Evolutionary conservation across 805 yeast genomes (phyloP).

Genomic region (Sungouiozyma intestinalis): DNA sequence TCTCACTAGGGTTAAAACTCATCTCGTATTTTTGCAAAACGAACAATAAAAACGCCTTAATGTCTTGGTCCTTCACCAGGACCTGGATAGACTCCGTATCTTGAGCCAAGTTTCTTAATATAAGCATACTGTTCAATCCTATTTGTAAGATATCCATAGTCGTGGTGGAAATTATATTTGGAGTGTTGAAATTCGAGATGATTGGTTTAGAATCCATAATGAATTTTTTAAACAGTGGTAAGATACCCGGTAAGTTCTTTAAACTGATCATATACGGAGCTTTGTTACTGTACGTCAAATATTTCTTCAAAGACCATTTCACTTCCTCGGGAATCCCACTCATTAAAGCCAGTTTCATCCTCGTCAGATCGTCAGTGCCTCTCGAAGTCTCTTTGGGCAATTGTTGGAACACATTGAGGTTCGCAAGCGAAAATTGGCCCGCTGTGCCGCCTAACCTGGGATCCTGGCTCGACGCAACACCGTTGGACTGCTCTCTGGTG

Average conservation of each 20-base stretch:
- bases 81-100: constrained; percentile 75
- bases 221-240: constrained; percentile 32
- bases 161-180: constrained; percentile 12
- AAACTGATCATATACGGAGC: constrained; percentile 41
- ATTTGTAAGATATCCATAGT: constrained; percentile 16
- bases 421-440: constrained; percentile 23
- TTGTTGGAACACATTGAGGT: constrained; percentile 24
- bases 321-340: constrained; percentile 58
- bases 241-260: constrained; percentile 31
- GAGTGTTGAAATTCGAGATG: constrained; percentile 16
- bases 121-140: constrained; percentile 35
- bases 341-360: constrained; percentile 62
- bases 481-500: constrained; percentile 23
- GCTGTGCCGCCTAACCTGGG: constrained; percentile 4
- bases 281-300: constrained; percentile 31
- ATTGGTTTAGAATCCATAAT: constrained; percentile 15
- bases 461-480: constrained; percentile 7
- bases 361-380: constrained; percentile 53
- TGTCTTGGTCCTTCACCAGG: constrained; percentile 43
- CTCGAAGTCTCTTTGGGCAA: constrained; percentile 30
- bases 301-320: constrained; percentile 54
- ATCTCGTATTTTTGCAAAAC: constrained; percentile 19
- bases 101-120: constrained; percentile 73
- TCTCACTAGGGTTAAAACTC: constrained; percentile 9
- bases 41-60: constrained; percentile 37